Evolutionary conservation across 495 filamentous ascomycete genomes (phyloP).

Genomic region (Penicillium angulare): DNA sequence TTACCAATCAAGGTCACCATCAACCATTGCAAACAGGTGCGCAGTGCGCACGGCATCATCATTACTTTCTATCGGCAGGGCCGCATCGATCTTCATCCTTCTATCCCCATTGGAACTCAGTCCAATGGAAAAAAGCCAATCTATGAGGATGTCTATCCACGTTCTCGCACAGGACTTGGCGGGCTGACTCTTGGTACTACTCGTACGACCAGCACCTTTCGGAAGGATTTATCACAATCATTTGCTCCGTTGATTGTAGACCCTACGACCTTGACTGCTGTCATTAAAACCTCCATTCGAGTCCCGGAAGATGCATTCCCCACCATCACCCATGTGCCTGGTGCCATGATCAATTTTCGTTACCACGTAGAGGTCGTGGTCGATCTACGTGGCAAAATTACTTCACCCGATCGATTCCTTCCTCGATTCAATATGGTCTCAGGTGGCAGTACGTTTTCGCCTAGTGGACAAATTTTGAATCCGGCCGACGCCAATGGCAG

Average conservation of each 20-base stretch:
- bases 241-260: slow-evolving; percentile 85
- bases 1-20: slow-evolving; percentile 78
- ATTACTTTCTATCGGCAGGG: slow-evolving; percentile 90
- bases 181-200: slow-evolving; percentile 79
- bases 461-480: slow-evolving; percentile 48
- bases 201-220: slow-evolving; percentile 80
- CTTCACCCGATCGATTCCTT: slow-evolving; percentile 62
- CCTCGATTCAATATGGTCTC: slow-evolving; percentile 56
- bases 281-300: slow-evolving; percentile 75
- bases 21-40: slow-evolving; percentile 81
- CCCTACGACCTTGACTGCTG: slow-evolving; percentile 69
- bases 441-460: slow-evolving; percentile 43
- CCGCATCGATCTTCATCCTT: slow-evolving; percentile 83
- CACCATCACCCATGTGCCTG: slow-evolving; percentile 84
- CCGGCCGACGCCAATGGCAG: slow-evolving; percentile 36
- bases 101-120: slow-evolving; percentile 58
- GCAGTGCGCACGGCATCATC: slow-evolving; percentile 88
- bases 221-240: slow-evolving; percentile 87
- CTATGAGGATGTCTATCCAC: slow-evolving; percentile 84
- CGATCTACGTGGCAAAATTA: slow-evolving; percentile 84
- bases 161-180: slow-evolving; percentile 66
- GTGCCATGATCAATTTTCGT: slow-evolving; percentile 88
- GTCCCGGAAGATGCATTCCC: slow-evolving; percentile 91
- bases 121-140: slow-evolving; percentile 62
- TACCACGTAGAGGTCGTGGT: slow-evolving; percentile 92